Evolutionary conservation across 768 basidiomycete species (phyloP).

Genomic region (Gautieria morchelliformis): DNA sequence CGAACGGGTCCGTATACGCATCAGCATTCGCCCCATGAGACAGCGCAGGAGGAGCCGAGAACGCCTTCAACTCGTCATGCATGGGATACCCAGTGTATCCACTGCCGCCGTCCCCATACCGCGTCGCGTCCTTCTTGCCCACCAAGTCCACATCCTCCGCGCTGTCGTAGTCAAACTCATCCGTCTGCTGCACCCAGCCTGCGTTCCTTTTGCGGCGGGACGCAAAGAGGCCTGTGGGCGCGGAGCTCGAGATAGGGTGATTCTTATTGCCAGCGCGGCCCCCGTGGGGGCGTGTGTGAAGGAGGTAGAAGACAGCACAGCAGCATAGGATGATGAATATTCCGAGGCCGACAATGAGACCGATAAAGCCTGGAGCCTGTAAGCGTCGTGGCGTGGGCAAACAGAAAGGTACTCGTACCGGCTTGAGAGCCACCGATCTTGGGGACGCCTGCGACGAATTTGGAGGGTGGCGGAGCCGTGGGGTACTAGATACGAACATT

Average conservation of each 20-base stretch:
- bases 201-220: neutral
- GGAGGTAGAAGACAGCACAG: constrained; percentile 44
- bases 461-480: neutral
- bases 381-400: neutral
- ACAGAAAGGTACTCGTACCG: constrained; percentile 23
- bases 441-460: constrained; percentile 28
- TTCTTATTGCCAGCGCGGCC: constrained; percentile 15
- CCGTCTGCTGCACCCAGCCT: neutral
- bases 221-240: neutral
- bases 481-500: neutral
- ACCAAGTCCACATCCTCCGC: neutral
- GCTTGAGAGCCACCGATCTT: constrained; percentile 41
- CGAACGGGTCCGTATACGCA: constrained; percentile 4
- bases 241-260: constrained; percentile 16
- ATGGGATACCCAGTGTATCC: neutral
- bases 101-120: neutral
- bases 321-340: constrained; percentile 45
- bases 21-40: neutral
- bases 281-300: constrained; percentile 37
- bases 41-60: neutral
- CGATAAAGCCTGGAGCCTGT: constrained; percentile 43
- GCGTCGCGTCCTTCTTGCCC: neutral
- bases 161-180: constrained; percentile 7
- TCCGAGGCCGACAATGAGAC: constrained; percentile 44
- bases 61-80: neutral